A percentile compares a stretch with the other conserved stretches of the same genome.
Evolutionary conservation across 2,329 filamentous ascomycete species (phyloP).

Genomic region (Laburnicola sp.): DNA sequence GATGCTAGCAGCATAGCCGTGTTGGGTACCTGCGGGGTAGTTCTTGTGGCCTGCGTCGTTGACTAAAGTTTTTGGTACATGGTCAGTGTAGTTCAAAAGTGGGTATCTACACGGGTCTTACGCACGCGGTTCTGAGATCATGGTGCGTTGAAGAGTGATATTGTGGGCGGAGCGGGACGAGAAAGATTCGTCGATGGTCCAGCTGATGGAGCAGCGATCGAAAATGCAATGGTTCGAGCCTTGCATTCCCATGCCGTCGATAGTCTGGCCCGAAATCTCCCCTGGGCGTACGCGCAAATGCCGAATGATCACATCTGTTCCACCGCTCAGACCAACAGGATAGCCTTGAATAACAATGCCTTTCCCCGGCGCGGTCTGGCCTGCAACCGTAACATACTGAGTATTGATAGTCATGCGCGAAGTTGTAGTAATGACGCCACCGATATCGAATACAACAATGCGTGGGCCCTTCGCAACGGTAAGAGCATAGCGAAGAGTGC

Average conservation of each 20-base stretch:
- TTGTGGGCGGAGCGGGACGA: conserved; percentile 41
- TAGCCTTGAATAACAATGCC: conserved; percentile 32
- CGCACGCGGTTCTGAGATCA: conserved; percentile 45
- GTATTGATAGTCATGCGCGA: conserved; percentile 20
- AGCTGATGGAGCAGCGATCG: conserved; percentile 42
- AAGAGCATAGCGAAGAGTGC: conserved; percentile 45
- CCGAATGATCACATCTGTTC: conserved; percentile 29
- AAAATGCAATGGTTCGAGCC: conserved; percentile 43
- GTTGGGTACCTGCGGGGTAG: conserved; percentile 37
- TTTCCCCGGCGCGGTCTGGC: conserved; percentile 24
- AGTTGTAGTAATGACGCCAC: conserved; percentile 22
- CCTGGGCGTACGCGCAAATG: conserved; percentile 36
- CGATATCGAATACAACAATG: conserved; percentile 23
- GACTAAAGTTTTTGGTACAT: too few relatives aligned
- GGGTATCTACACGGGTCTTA: too few relatives aligned
- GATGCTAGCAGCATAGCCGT: conserved; percentile 26
- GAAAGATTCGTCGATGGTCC: conserved; percentile 43
- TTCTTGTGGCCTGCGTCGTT: conserved; percentile 46
- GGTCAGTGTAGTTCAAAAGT: too few relatives aligned
- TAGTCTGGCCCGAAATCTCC: conserved; percentile 34
- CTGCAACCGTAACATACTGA: conserved; percentile 23
- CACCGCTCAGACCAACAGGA: conserved; percentile 38
- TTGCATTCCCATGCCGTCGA: conserved; percentile 44
- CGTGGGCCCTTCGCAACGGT: conserved; percentile 25
- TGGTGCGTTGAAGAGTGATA: conserved; percentile 43